A percentile compares a stretch with the other conserved stretches of the same genome.
Conservation (phyloP, 805 yeast genomes). For the Pichia cephalocereana region DNA sequence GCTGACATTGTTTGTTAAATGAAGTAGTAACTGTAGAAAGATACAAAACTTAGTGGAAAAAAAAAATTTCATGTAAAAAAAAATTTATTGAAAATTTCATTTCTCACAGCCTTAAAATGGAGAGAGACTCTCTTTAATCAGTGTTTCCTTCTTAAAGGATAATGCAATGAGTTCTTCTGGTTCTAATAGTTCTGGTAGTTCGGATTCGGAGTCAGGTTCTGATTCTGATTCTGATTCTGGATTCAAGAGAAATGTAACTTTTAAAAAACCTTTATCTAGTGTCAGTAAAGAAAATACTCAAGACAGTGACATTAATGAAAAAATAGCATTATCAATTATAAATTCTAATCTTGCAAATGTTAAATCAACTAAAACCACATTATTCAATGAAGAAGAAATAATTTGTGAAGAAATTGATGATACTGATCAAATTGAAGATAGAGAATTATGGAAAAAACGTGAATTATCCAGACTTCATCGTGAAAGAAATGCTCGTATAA, state of each 20-base stretch:
- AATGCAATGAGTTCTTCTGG: neutral
- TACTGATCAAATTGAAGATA: neutral
- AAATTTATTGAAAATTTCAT: too few species aligned
- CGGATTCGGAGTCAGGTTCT: neutral
- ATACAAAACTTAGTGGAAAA: neutral
- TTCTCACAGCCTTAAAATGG: too few species aligned
- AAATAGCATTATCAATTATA: neutral
- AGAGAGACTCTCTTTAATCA: too few species aligned
- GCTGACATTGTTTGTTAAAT: constrained; percentile 46
- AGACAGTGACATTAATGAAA: neutral
- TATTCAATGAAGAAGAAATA: neutral
- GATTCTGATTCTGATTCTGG: neutral
- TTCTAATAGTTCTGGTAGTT: too few species aligned
- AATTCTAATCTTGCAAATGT: neutral
- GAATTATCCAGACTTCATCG: neutral
- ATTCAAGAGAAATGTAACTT: neutral
- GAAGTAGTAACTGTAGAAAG: neutral
- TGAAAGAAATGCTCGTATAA: neutral
- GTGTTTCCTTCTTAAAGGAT: too few species aligned
- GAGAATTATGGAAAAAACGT: neutral
- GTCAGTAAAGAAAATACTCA: neutral
- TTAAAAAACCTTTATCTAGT: neutral
- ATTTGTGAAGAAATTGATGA: neutral
- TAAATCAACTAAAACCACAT: neutral
- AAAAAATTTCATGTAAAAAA: neutral